phyloP scores from a whole-genome alignment of 2,329 filamentous ascomycete species.

The Venturia asperata region DNA sequence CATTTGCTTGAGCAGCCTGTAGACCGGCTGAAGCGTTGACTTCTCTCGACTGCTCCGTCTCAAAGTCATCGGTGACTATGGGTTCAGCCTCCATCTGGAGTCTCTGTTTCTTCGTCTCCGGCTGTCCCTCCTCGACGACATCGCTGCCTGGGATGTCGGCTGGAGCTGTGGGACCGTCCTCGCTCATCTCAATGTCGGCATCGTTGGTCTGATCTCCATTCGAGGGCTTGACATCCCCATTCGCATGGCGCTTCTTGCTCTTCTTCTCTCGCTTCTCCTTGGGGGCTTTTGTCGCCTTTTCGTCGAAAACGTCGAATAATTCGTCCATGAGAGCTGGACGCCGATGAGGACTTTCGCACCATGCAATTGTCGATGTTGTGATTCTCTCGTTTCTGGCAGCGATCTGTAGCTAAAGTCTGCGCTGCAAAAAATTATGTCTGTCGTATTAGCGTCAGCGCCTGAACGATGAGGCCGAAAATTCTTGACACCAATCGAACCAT shows the following conservation, averaged over 20 bases:
- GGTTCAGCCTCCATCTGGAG: slow-evolving; percentile 62
- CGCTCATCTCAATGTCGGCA: slow-evolving; percentile 40
- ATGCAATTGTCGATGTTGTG: background rate
- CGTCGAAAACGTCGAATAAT: slow-evolving; percentile 41
- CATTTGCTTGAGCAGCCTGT: slow-evolving; percentile 52
- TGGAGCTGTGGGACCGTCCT: slow-evolving; percentile 32
- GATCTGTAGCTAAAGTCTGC: background rate
- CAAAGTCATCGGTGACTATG: slow-evolving; percentile 85
- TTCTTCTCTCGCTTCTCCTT: slow-evolving; percentile 34
- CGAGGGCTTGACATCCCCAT: slow-evolving; percentile 63
- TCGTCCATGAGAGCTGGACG: slow-evolving; percentile 32
- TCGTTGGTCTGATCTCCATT: slow-evolving; percentile 28
- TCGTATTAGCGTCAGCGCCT: background rate
- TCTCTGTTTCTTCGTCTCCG: slow-evolving; percentile 55
- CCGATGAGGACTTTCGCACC: background rate
- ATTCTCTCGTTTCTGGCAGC: background rate
- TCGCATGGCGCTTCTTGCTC: slow-evolving; percentile 80
- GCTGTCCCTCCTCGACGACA: slow-evolving; percentile 31
- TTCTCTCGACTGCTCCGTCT: slow-evolving; percentile 90
- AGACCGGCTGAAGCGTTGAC: slow-evolving; percentile 70
- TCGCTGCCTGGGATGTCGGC: slow-evolving; percentile 24
- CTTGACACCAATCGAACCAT: background rate
- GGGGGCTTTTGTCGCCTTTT: slow-evolving; percentile 25
- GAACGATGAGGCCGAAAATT: background rate
- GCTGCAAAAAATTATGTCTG: background rate